These are phyloP conservation scores for Phytophthora kernoviae DNA, from an alignment of 352 stramenopile genomes.

Conservation along the genomic window DNA sequence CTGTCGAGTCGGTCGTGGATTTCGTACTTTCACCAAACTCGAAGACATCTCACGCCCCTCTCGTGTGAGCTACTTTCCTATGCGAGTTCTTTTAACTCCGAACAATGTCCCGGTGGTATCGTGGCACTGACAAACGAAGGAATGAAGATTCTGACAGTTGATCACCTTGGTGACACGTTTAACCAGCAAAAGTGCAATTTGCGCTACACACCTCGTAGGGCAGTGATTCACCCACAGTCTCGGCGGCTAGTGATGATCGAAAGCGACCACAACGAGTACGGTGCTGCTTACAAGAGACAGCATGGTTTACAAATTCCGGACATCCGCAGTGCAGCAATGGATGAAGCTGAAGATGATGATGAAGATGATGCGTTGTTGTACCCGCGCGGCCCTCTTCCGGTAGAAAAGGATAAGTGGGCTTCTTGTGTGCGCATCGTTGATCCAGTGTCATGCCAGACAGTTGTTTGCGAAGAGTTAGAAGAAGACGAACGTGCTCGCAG, in stretches of 20 bases:
- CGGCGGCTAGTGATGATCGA: conserved; percentile 96
- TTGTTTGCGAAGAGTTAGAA: conserved; percentile 92
- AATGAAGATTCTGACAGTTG: conserved; percentile 97
- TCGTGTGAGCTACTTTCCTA: conserved; percentile 96
- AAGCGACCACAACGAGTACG: conserved; percentile 97
- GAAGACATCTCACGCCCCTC: conserved; percentile 93
- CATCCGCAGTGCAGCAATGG: conserved; percentile 35
- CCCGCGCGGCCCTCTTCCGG: conserved; percentile 59
- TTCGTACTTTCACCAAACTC: conserved; percentile 92
- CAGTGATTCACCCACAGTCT: conserved; percentile 89
- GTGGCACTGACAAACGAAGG: conserved; percentile 95
- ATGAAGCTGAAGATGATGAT: conserved; percentile 86
- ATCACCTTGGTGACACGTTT: conserved; percentile 96
- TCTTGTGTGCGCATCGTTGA: conserved; percentile 98
- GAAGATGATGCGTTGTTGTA: conserved; percentile 81
- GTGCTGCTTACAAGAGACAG: conserved; percentile 90
- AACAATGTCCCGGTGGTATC: conserved; percentile 96
- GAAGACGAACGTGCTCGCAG: conserved; percentile 94
- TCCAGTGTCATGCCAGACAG: conserved; percentile 86
- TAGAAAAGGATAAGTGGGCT: conserved; percentile 91
- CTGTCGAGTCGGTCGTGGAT: conserved; percentile 97
- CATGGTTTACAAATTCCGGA: conserved; percentile 70
- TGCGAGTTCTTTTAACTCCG: conserved; percentile 95
- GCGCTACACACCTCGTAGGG: conserved; percentile 97
- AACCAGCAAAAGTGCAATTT: conserved; percentile 96